These are phyloP conservation scores for Laburnicola sp. DNA, from an alignment of 2,329 filamentous ascomycete genomes.

Conservation along the genomic window DNA sequence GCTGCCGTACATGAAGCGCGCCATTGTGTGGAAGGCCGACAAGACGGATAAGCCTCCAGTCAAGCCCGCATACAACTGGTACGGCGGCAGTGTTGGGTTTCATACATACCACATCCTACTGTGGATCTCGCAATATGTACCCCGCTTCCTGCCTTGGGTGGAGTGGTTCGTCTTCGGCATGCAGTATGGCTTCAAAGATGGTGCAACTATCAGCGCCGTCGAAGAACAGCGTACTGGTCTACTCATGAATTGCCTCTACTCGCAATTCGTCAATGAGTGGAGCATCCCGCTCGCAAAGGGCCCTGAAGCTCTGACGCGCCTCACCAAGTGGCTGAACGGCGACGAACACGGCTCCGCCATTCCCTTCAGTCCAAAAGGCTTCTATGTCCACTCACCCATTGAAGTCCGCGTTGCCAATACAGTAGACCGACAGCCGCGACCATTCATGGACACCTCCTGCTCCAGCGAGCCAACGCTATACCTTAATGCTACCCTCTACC, in stretches of 20 bases:
- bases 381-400: slow-evolving; percentile 87
- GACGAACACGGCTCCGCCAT: slow-evolving; percentile 72
- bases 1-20: slow-evolving; percentile 88
- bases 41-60: slow-evolving; percentile 67
- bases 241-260: slow-evolving; percentile 96
- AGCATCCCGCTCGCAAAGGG: slow-evolving; percentile 83
- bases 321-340: slow-evolving; percentile 83
- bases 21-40: slow-evolving; percentile 87
- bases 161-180: slow-evolving; percentile 98
- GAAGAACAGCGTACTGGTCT: slow-evolving; percentile 79
- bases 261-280: slow-evolving; percentile 99
- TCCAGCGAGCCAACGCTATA: slow-evolving; percentile 75
- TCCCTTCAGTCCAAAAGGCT: slow-evolving; percentile 74
- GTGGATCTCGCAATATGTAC: slow-evolving; percentile 75
- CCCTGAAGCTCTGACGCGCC: slow-evolving; percentile 79
- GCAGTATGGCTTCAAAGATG: slow-evolving; percentile 88
- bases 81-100: slow-evolving; percentile 80
- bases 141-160: slow-evolving; percentile 79
- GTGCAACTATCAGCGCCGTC: slow-evolving; percentile 69
- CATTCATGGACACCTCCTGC: slow-evolving; percentile 73
- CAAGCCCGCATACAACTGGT: slow-evolving; percentile 70
- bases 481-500: slow-evolving; percentile 86
- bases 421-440: slow-evolving; percentile 55
- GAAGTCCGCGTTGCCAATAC: slow-evolving; percentile 87
- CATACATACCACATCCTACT: slow-evolving; percentile 91